Percentiles rank a stretch among this genome's conserved stretches.
Evolutionary conservation across 1,284 basidiomycete genomes (phyloP).

Genomic region (Puccinia triticina): DNA sequence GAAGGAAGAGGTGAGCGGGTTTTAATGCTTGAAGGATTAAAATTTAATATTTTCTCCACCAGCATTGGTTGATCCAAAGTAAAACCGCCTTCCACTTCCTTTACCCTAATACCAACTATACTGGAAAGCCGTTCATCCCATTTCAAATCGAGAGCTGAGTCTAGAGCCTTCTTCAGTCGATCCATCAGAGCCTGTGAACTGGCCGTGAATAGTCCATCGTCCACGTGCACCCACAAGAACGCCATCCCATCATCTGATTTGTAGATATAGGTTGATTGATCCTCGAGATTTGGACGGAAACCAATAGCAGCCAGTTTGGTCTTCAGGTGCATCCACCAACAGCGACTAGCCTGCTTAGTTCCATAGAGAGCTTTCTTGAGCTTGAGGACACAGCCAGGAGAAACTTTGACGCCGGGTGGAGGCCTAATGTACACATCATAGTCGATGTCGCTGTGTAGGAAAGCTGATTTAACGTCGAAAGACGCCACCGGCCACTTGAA

Average conservation of each 20-base stretch:
- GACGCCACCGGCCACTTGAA: not conserved
- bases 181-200: not conserved
- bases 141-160: not conserved
- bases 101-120: conserved; percentile 9
- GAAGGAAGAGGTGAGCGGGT: too few species aligned
- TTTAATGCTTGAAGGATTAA: not conserved
- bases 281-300: not conserved
- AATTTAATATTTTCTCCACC: not conserved
- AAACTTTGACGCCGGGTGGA: not conserved
- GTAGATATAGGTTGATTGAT: conserved; percentile 3
- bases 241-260: not conserved
- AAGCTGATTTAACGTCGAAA: conserved; percentile 22
- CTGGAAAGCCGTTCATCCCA: not conserved
- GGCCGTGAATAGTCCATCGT: conserved; percentile 5
- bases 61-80: not conserved
- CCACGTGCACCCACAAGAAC: conserved; percentile 28
- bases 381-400: not conserved
- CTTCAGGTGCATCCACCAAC: conserved; percentile 28
- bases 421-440: not conserved
- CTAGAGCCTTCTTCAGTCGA: not conserved
- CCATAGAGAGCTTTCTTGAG: conserved; percentile 25
- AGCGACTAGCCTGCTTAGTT: not conserved
- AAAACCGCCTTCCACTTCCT: not conserved
- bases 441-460: conserved; percentile 7
- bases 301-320: not conserved